These are phyloP conservation scores for Ophiostoma tasmaniense DNA, from an alignment of 2,329 filamentous ascomycete genomes.

Conservation along the genomic window DNA sequence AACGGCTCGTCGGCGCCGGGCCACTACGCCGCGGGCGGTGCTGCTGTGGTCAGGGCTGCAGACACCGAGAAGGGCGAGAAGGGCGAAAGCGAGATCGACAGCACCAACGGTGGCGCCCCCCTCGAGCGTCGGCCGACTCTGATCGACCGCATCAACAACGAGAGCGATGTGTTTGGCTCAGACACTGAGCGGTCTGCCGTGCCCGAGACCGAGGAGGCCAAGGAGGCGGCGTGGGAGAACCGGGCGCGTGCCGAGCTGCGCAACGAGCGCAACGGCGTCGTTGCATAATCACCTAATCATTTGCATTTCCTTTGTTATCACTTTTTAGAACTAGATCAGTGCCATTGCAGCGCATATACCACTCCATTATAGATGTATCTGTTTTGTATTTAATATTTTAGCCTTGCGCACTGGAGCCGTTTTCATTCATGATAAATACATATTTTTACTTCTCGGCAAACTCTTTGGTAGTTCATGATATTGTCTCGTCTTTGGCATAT, in stretches of 20 bases:
- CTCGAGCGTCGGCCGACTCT: constrained; percentile 11
- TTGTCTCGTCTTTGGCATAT: constrained; percentile 2
- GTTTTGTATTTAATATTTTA: no score
- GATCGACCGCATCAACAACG: constrained; percentile 21
- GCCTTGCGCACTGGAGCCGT: no score
- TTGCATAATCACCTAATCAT: neutral
- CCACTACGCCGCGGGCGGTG: constrained; percentile 32
- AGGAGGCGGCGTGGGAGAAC: neutral
- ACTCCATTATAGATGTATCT: neutral
- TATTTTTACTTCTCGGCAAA: neutral
- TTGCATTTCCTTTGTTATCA: neutral
- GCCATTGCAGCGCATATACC: neutral
- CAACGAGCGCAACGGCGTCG: constrained; percentile 1
- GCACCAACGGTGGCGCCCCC: neutral
- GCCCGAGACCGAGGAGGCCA: neutral
- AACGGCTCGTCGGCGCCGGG: constrained; percentile 56
- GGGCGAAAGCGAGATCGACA: neutral
- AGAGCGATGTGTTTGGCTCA: constrained; percentile 23
- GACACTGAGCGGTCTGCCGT: constrained; percentile 7
- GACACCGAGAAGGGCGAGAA: neutral
- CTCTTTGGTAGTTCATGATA: neutral
- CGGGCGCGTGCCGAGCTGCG: constrained; percentile 7
- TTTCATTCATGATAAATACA: neutral
- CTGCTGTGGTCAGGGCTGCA: neutral
- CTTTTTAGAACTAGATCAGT: neutral